These are phyloP conservation scores for Exserohilum turcica DNA, from an alignment of 2,329 filamentous ascomycete species.

Conservation along the genomic window DNA sequence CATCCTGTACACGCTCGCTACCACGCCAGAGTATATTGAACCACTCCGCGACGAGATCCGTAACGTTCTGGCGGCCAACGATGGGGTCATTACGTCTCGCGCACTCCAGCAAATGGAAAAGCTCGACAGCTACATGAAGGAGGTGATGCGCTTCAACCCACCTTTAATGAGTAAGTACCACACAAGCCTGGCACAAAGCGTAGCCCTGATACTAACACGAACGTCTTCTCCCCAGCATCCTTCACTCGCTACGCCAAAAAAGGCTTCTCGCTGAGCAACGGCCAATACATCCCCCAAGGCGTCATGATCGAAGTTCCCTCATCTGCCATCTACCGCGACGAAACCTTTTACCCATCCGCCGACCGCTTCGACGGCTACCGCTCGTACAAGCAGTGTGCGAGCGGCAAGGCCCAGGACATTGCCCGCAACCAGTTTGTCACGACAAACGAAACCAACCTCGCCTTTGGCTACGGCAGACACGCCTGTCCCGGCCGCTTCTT, in stretches of 20 bases:
- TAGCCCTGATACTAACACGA: background rate
- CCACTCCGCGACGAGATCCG: slow-evolving; percentile 51
- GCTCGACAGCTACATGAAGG: slow-evolving; percentile 47
- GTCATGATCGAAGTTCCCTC: slow-evolving; percentile 40
- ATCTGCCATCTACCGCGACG: slow-evolving; percentile 35
- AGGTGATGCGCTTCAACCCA: slow-evolving; percentile 36
- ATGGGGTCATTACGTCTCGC: slow-evolving; percentile 33
- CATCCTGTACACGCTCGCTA: slow-evolving; percentile 40
- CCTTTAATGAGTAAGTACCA: slow-evolving; percentile 26
- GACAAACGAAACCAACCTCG: slow-evolving; percentile 30
- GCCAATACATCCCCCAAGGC: slow-evolving; percentile 52
- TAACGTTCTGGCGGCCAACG: slow-evolving; percentile 45
- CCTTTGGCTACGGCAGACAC: slow-evolving; percentile 41
- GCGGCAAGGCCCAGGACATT: slow-evolving; percentile 27
- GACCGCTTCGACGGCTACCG: slow-evolving; percentile 42
- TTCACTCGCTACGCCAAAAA: slow-evolving; percentile 59
- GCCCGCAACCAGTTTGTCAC: slow-evolving; percentile 42
- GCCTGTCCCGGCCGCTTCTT: slow-evolving; percentile 45
- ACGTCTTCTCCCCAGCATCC: slow-evolving; percentile 34
- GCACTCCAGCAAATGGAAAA: slow-evolving; percentile 45
- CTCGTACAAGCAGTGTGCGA: slow-evolving; percentile 35
- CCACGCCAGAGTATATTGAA: slow-evolving; percentile 49
- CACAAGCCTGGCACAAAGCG: background rate
- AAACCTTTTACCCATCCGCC: slow-evolving; percentile 25
- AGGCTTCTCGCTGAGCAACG: slow-evolving; percentile 60